Conservation (phyloP, 768 basidiomycete species). For the Tylopilus subfusipes region DNA sequence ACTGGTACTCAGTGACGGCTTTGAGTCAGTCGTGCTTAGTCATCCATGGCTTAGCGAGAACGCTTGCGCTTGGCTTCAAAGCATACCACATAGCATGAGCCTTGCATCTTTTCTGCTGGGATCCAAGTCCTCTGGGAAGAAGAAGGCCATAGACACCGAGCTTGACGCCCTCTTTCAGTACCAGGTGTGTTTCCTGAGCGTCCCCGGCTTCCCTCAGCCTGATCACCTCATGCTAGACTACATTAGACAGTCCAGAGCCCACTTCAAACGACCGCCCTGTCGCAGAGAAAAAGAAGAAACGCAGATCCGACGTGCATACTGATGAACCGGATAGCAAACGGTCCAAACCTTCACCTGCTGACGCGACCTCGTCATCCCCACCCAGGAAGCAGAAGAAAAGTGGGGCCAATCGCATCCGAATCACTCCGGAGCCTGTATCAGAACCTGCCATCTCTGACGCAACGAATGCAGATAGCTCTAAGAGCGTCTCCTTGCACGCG, state of each 20-base stretch:
- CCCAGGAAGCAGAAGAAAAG: constrained; percentile 13
- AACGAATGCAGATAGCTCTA: neutral
- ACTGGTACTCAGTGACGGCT: neutral
- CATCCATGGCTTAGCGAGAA: neutral
- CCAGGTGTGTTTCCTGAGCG: constrained; percentile 38
- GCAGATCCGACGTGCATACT: constrained; percentile 8
- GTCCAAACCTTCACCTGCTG: constrained; percentile 3
- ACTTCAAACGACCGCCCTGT: constrained; percentile 1
- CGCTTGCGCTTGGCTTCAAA: no score
- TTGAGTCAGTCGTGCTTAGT: constrained; percentile 6
- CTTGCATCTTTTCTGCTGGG: constrained; percentile 52
- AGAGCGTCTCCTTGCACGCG: constrained; percentile 12
- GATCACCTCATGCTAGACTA: constrained; percentile 8
- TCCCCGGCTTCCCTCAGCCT: neutral
- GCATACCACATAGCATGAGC: constrained; percentile 41
- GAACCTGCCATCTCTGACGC: neutral
- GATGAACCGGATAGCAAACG: constrained; percentile 21
- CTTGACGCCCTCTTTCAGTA: constrained; percentile 61
- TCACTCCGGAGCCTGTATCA: neutral
- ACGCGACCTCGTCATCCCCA: constrained; percentile 18
- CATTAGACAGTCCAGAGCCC: neutral
- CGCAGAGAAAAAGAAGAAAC: constrained; percentile 11
- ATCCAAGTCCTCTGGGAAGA: constrained; percentile 31
- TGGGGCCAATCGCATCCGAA: constrained; percentile 4
- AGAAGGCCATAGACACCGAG: constrained; percentile 50